Conservation (phyloP, 257 asterid species). For the Leptodermis oblonga region DNA sequence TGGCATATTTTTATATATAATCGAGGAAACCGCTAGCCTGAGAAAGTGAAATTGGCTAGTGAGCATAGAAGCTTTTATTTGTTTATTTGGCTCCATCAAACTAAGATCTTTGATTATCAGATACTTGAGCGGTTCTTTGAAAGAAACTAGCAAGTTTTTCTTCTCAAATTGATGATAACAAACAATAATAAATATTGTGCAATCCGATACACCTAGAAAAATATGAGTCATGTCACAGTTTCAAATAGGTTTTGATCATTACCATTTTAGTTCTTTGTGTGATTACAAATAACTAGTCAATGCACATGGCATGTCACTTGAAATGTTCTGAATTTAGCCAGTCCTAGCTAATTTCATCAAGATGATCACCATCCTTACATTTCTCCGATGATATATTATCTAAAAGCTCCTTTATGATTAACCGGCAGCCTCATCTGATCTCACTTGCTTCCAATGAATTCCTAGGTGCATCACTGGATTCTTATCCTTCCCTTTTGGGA, state of each 20-base stretch:
- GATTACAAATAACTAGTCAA: not conserved
- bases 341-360: constrained; percentile 93
- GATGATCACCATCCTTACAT: constrained; percentile 90
- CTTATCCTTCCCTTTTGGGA: constrained; percentile 52
- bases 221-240: not conserved
- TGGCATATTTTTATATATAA: too few species aligned
- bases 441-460: constrained; percentile 78
- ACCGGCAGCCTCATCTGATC: constrained; percentile 54
- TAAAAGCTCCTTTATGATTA: constrained; percentile 62
- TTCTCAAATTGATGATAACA: constrained; percentile 4
- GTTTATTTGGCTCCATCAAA: too few species aligned
- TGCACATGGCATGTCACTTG: constrained; percentile 35
- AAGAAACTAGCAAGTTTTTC: not conserved
- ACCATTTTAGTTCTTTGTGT: not conserved
- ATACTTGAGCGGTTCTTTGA: not conserved
- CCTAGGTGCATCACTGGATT: constrained; percentile 74
- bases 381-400: constrained; percentile 83
- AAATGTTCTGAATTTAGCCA: constrained; percentile 72
- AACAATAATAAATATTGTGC: not conserved
- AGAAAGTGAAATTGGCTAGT: too few species aligned
- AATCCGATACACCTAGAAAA: constrained; percentile 1
- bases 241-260: not conserved
- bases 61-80: too few species aligned
- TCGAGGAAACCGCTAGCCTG: too few species aligned
- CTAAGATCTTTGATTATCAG: not conserved